Conservation (phyloP, 2,329 filamentous ascomycete species). For the Chrysoporthe austroafricana region DNA sequence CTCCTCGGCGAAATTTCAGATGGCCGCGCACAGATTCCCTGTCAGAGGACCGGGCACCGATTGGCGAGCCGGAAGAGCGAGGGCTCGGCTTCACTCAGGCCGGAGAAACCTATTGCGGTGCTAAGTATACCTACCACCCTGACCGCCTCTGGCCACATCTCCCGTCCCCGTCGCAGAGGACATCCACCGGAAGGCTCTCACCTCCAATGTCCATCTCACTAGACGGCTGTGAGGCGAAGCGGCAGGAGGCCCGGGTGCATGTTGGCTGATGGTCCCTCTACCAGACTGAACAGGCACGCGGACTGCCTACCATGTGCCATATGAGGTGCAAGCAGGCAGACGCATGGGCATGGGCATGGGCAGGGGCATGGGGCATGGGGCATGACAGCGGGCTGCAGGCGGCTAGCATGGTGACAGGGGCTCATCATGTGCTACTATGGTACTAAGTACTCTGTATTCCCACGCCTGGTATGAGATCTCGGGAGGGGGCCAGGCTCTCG, state of each 20-base stretch:
- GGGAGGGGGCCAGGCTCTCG: not conserved
- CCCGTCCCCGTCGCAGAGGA: not conserved
- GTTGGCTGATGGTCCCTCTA: not conserved
- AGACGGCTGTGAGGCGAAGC: not conserved
- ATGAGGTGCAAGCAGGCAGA: not conserved
- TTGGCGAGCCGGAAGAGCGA: not conserved
- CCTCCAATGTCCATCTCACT: not conserved
- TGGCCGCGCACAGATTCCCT: slow-evolving; percentile 1
- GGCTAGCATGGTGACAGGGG: not conserved
- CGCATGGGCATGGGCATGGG: not conserved
- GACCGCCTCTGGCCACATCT: not conserved
- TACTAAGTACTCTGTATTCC: not conserved
- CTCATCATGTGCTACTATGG: not conserved
- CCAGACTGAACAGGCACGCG: not conserved
- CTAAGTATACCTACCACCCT: not conserved
- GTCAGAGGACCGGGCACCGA: slow-evolving; percentile 2
- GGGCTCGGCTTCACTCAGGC: not conserved
- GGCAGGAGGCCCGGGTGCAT: not conserved
- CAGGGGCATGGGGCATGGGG: not conserved
- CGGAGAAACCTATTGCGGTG: not conserved
- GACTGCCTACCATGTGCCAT: too few species aligned
- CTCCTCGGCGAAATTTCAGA: slow-evolving; percentile 10
- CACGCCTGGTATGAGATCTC: not conserved
- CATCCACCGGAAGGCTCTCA: not conserved
- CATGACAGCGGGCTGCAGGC: slow-evolving; percentile 4